A percentile compares a stretch with the other conserved stretches of the same genome.
Conservation (phyloP, 176 grass and related monocot genomes). For the Calamus simplicifolius region DNA sequence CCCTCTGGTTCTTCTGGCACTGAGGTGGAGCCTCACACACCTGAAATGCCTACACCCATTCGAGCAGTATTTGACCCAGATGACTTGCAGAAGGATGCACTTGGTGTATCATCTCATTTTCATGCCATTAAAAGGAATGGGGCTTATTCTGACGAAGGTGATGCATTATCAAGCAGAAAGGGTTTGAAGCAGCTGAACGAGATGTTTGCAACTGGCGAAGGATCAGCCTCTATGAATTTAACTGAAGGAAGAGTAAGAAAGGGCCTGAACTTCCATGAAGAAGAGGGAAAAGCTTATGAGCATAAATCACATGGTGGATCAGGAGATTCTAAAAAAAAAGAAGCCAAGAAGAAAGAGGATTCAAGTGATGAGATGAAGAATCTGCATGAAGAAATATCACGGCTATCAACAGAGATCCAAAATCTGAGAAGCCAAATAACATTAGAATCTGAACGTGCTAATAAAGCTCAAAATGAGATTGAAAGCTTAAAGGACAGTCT, state of each 20-base stretch:
- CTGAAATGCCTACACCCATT: conserved; percentile 31
- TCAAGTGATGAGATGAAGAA: conserved; percentile 29
- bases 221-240: conserved; percentile 10
- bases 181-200: conserved; percentile 54
- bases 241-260: conserved; percentile 53
- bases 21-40: conserved; percentile 39
- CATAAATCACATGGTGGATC: background rate
- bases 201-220: conserved; percentile 34
- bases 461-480: conserved; percentile 62
- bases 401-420: conserved; percentile 51
- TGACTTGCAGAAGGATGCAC: conserved; percentile 46
- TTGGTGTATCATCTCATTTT: conserved; percentile 22
- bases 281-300: conserved; percentile 32
- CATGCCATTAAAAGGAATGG: conserved; percentile 50
- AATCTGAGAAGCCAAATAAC: conserved; percentile 53
- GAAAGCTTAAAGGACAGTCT: conserved; percentile 40
- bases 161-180: conserved; percentile 33
- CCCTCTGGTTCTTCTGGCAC: conserved; percentile 30
- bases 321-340: background rate
- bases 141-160: conserved; percentile 53
- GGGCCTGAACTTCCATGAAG: conserved; percentile 40
- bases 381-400: conserved; percentile 68
- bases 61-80: conserved; percentile 43
- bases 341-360: conserved; percentile 30
- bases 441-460: conserved; percentile 57